These are phyloP conservation scores for Paracoccidioides lutzii DNA, from an alignment of 2,329 filamentous ascomycete genomes.

Conservation along the genomic window DNA sequence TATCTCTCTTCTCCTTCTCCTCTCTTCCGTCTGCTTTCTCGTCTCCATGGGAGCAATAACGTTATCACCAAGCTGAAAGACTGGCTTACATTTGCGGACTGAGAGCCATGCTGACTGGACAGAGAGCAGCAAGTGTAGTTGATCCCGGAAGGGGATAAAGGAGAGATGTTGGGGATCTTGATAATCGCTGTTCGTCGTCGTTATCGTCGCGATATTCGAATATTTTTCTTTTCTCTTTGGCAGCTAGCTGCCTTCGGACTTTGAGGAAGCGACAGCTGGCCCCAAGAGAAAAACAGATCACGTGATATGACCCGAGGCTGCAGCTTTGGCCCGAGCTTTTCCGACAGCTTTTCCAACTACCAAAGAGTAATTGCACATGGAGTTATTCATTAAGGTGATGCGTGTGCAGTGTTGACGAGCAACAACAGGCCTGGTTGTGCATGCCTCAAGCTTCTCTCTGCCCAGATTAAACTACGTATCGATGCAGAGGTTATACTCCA, in stretches of 20 bases:
- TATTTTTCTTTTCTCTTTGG: too few relatives aligned
- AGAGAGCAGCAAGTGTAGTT: background rate
- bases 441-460: background rate
- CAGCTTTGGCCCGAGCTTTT: too few relatives aligned
- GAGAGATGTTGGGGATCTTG: background rate
- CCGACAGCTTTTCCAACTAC: too few relatives aligned
- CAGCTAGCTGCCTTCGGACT: background rate
- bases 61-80: background rate
- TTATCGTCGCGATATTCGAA: slow-evolving; percentile 2
- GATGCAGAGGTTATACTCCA: background rate
- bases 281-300: background rate
- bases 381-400: too few relatives aligned
- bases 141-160: background rate
- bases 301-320: background rate
- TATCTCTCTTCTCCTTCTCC: background rate
- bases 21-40: background rate
- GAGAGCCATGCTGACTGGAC: slow-evolving; percentile 13
- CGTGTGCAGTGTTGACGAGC: too few relatives aligned
- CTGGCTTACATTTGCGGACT: slow-evolving; percentile 18
- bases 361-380: too few relatives aligned
- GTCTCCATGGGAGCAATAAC: background rate
- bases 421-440: too few relatives aligned
- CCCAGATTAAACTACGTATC: background rate
- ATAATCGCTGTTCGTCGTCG: background rate
- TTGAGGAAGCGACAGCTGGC: background rate